These are phyloP conservation scores for Linum lewisii DNA, from an alignment of 345 rosid species.

Conservation along the genomic window DNA sequence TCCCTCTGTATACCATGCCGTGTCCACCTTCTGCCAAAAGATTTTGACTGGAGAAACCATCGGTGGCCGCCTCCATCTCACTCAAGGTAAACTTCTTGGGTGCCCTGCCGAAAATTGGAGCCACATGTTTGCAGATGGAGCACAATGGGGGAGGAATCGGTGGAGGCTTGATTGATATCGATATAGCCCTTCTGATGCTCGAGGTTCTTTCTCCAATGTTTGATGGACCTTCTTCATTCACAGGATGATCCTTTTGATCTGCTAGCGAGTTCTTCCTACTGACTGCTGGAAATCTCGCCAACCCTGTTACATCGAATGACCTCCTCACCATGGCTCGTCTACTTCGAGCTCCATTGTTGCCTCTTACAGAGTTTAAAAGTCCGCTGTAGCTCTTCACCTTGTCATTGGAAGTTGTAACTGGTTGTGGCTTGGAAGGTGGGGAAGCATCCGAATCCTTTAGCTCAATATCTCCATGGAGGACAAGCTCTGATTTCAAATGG, in stretches of 20 bases:
- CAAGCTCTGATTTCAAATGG: slow-evolving; percentile 19
- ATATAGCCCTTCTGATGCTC: slow-evolving; percentile 25
- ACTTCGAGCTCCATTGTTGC: slow-evolving; percentile 8
- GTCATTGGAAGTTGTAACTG: slow-evolving; percentile 5
- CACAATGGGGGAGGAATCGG: slow-evolving; percentile 48
- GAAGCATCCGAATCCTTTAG: slow-evolving; percentile 1
- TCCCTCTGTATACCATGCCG: slow-evolving; percentile 47
- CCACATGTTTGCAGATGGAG: slow-evolving; percentile 45
- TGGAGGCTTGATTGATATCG: slow-evolving; percentile 30
- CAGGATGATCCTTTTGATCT: too few species aligned
- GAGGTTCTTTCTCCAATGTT: slow-evolving; percentile 11
- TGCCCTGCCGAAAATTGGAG: slow-evolving; percentile 40
- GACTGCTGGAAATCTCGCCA: neutral
- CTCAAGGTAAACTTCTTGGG: slow-evolving; percentile 36
- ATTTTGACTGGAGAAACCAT: slow-evolving; percentile 33
- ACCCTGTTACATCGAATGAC: slow-evolving; percentile 16
- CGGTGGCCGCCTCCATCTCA: slow-evolving; percentile 43
- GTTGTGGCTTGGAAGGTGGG: slow-evolving; percentile 4
- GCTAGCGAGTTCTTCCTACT: slow-evolving; percentile 10
- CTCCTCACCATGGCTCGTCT: slow-evolving; percentile 15
- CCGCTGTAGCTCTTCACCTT: slow-evolving; percentile 15
- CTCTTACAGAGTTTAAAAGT: slow-evolving; percentile 8
- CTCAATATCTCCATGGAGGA: slow-evolving; percentile 7
- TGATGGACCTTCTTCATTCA: slow-evolving; percentile 5
- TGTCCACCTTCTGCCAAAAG: slow-evolving; percentile 51